A percentile compares a stretch with the other conserved stretches of the same genome.
Evolutionary conservation across 73 alveolate species (phyloP).

Genomic region (Uronychia setigera): DNA sequence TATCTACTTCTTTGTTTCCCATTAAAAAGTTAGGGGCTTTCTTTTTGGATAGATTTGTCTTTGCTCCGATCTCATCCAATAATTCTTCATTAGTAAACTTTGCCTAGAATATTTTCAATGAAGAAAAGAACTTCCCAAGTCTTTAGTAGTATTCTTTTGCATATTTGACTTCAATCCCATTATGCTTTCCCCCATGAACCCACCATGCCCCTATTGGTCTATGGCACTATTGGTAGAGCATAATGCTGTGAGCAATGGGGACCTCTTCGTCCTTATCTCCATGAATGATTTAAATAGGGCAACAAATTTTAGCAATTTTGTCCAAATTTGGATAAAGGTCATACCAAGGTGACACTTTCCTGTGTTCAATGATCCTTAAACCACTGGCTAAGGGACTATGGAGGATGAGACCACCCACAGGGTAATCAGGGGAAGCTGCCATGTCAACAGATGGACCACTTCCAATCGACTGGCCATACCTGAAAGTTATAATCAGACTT

Average conservation of each 20-base stretch:
- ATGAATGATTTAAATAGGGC: constrained; percentile 59
- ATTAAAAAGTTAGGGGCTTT: too few species aligned
- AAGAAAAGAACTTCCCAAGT: neutral
- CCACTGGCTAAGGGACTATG: constrained; percentile 53
- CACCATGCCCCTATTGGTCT: neutral
- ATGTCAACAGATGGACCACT: constrained; percentile 52
- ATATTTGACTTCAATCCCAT: neutral
- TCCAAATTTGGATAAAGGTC: constrained; percentile 58
- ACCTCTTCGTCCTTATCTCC: constrained; percentile 53
- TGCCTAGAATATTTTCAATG: neutral
- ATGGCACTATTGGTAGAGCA: neutral
- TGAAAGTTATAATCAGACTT: neutral
- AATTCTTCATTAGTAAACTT: neutral
- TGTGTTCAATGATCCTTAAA: constrained; percentile 18
- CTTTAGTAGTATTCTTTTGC: neutral
- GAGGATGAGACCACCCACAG: constrained; percentile 44
- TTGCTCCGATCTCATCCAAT: neutral
- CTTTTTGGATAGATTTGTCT: neutral
- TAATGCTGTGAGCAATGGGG: constrained; percentile 23
- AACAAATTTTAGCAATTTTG: constrained; percentile 27
- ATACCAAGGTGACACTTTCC: constrained; percentile 5
- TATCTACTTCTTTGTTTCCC: neutral
- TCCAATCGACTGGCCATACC: constrained; percentile 61
- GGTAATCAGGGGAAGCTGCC: constrained; percentile 11
- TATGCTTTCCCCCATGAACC: neutral